These are phyloP conservation scores for Phytophthora aleatoria DNA, from an alignment of 352 stramenopile species.

Conservation along the genomic window DNA sequence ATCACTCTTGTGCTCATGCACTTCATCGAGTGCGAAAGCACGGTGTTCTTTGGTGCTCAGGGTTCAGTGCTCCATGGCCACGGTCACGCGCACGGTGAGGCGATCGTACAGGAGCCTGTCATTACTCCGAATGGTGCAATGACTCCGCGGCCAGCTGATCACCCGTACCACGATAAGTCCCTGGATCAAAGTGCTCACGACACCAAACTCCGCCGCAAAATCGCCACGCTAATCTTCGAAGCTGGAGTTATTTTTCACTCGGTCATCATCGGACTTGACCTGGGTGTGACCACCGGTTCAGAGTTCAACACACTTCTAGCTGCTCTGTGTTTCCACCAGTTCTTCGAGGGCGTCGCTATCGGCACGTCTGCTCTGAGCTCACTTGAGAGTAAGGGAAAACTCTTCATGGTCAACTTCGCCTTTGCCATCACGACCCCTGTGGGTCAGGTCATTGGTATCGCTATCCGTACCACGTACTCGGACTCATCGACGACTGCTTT, in stretches of 20 bases:
- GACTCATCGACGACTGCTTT: conserved; percentile 47
- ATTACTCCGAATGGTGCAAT: conserved; percentile 17
- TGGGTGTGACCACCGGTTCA: conserved; percentile 51
- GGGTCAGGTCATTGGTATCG: conserved; percentile 63
- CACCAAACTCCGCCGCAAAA: conserved; percentile 37
- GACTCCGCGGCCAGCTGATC: conserved; percentile 23
- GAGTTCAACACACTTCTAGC: conserved; percentile 68
- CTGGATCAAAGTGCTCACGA: conserved; percentile 8
- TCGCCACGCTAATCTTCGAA: conserved; percentile 61
- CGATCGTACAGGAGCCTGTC: conserved; percentile 11
- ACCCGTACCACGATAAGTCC: conserved; percentile 26
- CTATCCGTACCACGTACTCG: conserved; percentile 57
- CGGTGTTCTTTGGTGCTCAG: conserved; percentile 51
- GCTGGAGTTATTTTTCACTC: conserved; percentile 67
- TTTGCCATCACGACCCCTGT: conserved; percentile 65
- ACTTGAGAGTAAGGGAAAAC: conserved; percentile 42
- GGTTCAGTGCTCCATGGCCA: conserved; percentile 34
- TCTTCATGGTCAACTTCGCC: conserved; percentile 51
- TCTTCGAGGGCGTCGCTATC: conserved; percentile 76
- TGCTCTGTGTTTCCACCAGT: conserved; percentile 77
- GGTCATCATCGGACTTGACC: conserved; percentile 67
- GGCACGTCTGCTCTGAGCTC: conserved; percentile 47
- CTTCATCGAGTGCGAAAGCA: conserved; percentile 69
- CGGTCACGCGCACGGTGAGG: conserved; percentile 35
- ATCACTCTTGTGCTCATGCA: conserved; percentile 68